Base-by-base conservation (phyloP, 1,284 basidiomycete genomes). In the Irpex lacteus region DNA sequence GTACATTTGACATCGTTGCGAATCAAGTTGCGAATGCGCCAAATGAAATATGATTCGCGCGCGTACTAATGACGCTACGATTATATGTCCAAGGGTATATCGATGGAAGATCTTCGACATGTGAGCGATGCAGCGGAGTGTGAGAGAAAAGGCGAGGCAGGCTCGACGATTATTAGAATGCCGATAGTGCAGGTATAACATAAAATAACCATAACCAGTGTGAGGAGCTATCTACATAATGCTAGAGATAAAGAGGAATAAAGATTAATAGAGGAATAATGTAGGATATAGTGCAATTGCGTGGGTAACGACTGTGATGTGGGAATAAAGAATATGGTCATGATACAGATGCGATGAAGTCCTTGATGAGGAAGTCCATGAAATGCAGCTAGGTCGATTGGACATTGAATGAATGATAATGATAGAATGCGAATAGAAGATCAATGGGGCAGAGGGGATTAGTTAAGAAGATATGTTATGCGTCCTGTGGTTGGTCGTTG, bases 351-450 rank as follows among this genome's bases (percentile, higher is more conserved):
- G 37, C 19, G 59, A 47, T 59, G 36, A 56, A 60, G 62, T 63
- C 62, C 62, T 38, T 21, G 26, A 34, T 63, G 50, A 54, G 62
- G 44, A 44, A 11, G 55, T 34, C 55, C 32, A 34, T 8, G n/a
- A 26, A 36, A 56, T 56, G 54, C 34, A 13, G 11, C 15, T 59
- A 59, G 52, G 26, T 47, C n/a, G 49, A 63, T 53, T n/a, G 5
- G 62, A 38, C 37, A 47, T 58, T 63, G 57, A 60, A 63, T 63
- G 59, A 59, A 56, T 63, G 62, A 53, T 34, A 50, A 50, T 50
- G 62, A 63, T 63, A 63, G 59, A 57, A 21, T 15, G 62, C 55
- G 53, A 60, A 60, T 54, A 44, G 59, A 53, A 54, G 60, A 56
- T 32, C 7, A 56, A 36, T 34, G 13, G 54, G 54, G 54, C 54